Evolutionary conservation across 345 rosid genomes (phyloP).

Genomic region (Salix caprea): DNA sequence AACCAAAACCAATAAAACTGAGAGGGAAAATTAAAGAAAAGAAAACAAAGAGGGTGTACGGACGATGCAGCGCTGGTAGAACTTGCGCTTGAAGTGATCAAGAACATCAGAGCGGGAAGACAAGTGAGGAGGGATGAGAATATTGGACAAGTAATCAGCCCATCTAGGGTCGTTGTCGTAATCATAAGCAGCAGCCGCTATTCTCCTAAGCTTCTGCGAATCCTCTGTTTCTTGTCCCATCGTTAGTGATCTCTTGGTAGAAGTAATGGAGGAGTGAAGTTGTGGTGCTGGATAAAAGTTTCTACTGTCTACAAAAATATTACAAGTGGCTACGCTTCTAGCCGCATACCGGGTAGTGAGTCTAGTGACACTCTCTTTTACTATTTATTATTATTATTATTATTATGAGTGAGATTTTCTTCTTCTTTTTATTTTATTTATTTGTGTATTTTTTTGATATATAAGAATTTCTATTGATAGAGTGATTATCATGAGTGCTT

Average conservation of each 20-base stretch:
- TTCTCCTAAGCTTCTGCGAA: constrained; percentile 65
- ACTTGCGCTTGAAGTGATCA: constrained; percentile 88
- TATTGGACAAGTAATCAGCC: constrained; percentile 91
- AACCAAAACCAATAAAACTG: background rate
- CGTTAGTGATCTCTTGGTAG: background rate
- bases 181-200: constrained; percentile 83
- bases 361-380: too few relatives aligned
- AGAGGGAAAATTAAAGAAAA: background rate
- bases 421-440: too few relatives aligned
- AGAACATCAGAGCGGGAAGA: constrained; percentile 84
- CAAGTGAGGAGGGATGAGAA: constrained; percentile 87
- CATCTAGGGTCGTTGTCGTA: constrained; percentile 83
- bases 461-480: too few relatives aligned
- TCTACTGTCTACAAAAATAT: background rate
- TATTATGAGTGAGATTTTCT: too few relatives aligned
- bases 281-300: background rate
- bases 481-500: too few relatives aligned
- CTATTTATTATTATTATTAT: too few relatives aligned
- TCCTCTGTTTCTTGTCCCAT: constrained; percentile 87
- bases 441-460: too few relatives aligned
- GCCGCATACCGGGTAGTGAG: too few relatives aligned
- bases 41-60: constrained; percentile 2
- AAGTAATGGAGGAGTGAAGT: background rate
- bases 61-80: constrained; percentile 89
- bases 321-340: background rate